phyloP scores from a whole-genome alignment of 257 asterid species.

The Solanum commersonii region DNA sequence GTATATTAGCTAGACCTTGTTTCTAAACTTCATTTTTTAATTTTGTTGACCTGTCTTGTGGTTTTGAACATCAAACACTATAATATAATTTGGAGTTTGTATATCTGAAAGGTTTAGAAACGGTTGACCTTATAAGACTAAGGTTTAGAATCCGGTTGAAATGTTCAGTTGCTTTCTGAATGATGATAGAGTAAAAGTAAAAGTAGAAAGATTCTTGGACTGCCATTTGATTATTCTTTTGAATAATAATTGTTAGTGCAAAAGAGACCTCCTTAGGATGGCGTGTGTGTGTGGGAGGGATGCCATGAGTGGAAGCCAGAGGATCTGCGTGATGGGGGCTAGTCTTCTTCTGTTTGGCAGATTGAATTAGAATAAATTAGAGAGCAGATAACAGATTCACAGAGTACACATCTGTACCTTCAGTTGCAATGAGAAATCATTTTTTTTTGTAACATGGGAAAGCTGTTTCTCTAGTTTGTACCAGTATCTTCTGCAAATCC shows the following conservation, averaged over 20 bases:
- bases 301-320: background rate
- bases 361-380: background rate
- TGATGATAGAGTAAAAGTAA: background rate
- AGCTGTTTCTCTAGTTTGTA: background rate
- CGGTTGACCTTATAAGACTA: background rate
- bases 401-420: background rate
- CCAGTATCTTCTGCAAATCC: background rate
- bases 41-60: background rate
- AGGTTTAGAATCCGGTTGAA: background rate
- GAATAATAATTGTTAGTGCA: background rate
- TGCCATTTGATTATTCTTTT: background rate
- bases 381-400: background rate
- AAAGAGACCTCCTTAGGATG: background rate
- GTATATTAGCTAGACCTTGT: background rate
- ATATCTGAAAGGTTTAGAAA: background rate
- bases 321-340: background rate
- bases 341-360: background rate
- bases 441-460: background rate
- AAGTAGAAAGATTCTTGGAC: background rate
- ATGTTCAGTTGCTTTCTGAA: background rate
- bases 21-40: background rate
- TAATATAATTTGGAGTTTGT: background rate
- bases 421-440: background rate
- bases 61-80: background rate
- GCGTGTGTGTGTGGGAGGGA: background rate